Evolutionary conservation across 2,329 filamentous ascomycete species (phyloP).

Genomic region (Thielaviopsis punctulata): DNA sequence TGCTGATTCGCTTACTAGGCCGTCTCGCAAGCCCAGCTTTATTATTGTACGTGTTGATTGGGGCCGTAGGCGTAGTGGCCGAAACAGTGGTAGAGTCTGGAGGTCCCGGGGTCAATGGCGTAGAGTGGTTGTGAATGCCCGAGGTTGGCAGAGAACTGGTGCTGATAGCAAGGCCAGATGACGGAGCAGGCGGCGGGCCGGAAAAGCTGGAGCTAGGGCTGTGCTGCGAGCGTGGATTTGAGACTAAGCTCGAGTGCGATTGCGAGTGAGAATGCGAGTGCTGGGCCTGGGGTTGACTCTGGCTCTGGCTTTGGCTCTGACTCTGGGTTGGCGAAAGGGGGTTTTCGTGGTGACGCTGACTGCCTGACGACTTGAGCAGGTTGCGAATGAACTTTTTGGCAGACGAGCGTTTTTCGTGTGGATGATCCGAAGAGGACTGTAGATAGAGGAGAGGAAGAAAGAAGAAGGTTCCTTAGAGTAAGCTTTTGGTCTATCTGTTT

Average conservation of each 20-base stretch:
- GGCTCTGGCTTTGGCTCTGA: not conserved
- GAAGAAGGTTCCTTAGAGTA: not conserved
- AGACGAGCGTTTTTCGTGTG: slow-evolving; percentile 8
- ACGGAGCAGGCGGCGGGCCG: not conserved
- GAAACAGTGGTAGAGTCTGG: not conserved
- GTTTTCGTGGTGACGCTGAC: slow-evolving; percentile 9
- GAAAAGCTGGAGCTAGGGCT: not conserved
- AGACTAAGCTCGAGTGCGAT: too few species aligned
- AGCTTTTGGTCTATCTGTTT: not conserved
- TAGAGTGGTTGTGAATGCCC: not conserved
- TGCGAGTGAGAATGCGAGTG: too few species aligned
- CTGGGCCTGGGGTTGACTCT: slow-evolving; percentile 12
- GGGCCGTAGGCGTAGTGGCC: not conserved
- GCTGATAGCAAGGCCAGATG: not conserved
- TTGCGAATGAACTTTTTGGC: slow-evolving; percentile 5
- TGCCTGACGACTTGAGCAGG: slow-evolving; percentile 4
- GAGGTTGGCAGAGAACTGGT: not conserved
- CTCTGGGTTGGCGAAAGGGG: slow-evolving; percentile 2
- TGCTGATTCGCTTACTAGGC: slow-evolving; percentile 40
- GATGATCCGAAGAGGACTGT: not conserved
- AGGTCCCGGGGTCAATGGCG: not conserved
- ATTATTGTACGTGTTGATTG: slow-evolving; percentile 27
- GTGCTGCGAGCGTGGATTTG: not conserved
- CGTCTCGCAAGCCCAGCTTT: slow-evolving; percentile 32
- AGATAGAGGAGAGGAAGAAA: too few species aligned